phyloP scores from a whole-genome alignment of 2,329 filamentous ascomycete species.

The Monilinia fructicola region DNA sequence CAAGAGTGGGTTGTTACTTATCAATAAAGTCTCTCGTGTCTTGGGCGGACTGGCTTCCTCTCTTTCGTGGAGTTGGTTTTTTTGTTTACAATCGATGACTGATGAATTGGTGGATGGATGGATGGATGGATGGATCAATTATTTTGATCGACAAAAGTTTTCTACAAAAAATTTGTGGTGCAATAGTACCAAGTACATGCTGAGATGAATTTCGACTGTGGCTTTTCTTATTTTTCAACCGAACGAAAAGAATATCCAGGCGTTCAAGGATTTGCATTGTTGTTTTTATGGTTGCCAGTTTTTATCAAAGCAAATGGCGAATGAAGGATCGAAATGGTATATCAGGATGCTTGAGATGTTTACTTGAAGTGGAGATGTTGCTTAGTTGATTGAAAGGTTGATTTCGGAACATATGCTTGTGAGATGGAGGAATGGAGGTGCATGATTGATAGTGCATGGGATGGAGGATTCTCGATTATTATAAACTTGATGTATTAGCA shows the following conservation, averaged over 20 bases:
- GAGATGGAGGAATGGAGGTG: not conserved
- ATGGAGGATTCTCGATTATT: not conserved
- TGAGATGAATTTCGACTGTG: not conserved
- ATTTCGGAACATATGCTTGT: constrained; percentile 2
- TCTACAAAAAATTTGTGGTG: not conserved
- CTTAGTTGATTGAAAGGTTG: not conserved
- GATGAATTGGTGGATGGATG: not conserved
- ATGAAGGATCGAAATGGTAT: not conserved
- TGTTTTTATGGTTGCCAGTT: not conserved
- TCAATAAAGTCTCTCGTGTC: not conserved
- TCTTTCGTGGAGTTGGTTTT: not conserved
- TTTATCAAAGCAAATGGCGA: not conserved
- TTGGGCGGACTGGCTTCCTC: not conserved
- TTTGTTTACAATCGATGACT: not conserved
- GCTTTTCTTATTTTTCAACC: not conserved
- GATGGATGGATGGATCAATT: not conserved
- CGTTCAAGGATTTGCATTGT: not conserved
- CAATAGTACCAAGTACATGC: not conserved
- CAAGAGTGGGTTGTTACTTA: not conserved
- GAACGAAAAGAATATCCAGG: not conserved
- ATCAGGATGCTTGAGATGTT: not conserved
- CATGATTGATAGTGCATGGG: not conserved
- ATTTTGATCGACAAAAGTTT: not conserved
- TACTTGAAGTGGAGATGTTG: not conserved
- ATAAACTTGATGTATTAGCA: not conserved